These are phyloP conservation scores for Onygena corvina DNA, from an alignment of 2,329 filamentous ascomycete genomes.

Conservation along the genomic window DNA sequence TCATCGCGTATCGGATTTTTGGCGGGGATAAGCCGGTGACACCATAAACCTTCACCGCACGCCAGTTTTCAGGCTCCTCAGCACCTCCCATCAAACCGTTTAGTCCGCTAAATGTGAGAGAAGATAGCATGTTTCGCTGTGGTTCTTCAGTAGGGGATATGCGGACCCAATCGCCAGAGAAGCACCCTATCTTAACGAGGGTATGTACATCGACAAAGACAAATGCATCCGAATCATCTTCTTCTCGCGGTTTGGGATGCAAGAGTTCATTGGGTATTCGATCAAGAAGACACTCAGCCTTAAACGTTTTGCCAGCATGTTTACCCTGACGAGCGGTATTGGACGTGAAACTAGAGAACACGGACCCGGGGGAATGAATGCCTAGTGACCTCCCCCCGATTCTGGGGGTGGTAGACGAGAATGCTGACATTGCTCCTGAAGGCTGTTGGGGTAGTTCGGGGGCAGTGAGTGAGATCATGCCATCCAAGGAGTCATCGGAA, in stretches of 20 bases:
- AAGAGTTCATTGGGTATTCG: slow-evolving; percentile 64
- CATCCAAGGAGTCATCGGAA: slow-evolving; percentile 83
- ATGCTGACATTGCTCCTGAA: slow-evolving; percentile 65
- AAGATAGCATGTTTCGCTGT: slow-evolving; percentile 43
- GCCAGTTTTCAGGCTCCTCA: slow-evolving; percentile 58
- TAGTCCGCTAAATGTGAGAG: slow-evolving; percentile 48
- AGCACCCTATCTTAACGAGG: slow-evolving; percentile 81
- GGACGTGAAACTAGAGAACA: slow-evolving; percentile 78
- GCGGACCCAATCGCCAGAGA: slow-evolving; percentile 93
- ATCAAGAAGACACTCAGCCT: slow-evolving; percentile 62
- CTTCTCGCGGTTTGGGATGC: slow-evolving; percentile 68
- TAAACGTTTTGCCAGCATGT: slow-evolving; percentile 67
- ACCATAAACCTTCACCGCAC: slow-evolving; percentile 78
- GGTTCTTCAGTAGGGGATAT: slow-evolving; percentile 68
- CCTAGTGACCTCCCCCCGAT: slow-evolving; percentile 58
- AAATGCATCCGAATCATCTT: slow-evolving; percentile 77
- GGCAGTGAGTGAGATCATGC: slow-evolving; percentile 79
- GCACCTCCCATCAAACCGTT: slow-evolving; percentile 30
- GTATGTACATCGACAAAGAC: slow-evolving; percentile 83
- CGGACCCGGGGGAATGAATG: slow-evolving; percentile 69
- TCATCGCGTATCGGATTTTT: slow-evolving; percentile 46
- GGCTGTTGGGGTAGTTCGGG: slow-evolving; percentile 66
- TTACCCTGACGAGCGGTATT: slow-evolving; percentile 65
- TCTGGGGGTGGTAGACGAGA: slow-evolving; percentile 70
- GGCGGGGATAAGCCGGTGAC: slow-evolving; percentile 54